Base-by-base conservation (phyloP, 177 flowering plant species). In the Vitis hybrid region DNA sequence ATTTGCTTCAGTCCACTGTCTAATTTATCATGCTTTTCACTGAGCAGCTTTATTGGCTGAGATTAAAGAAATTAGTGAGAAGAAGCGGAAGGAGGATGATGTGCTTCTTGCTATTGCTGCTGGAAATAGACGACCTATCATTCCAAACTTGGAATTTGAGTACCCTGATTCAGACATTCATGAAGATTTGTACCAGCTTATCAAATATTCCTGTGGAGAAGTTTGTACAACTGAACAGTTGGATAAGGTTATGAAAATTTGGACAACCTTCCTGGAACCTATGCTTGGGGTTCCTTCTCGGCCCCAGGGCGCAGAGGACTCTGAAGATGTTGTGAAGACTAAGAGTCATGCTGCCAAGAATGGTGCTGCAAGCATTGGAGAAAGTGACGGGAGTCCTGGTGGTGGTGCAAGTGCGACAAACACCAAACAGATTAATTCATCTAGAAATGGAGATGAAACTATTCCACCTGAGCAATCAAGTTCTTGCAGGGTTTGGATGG, bases 1-100 rank as follows among this genome's bases (percentile, higher is more conserved):
- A 0, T 39, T 30, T 32, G 4, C 8, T 17, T 26, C 15, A 13
- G 48, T 54, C 8, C 6, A 18, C 15, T 75, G 64, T 21, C 61
- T 66, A 15, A 4, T 39, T 67, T 64, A 56, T n/a, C 50, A 34
- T 69, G 48, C 30, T 58, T 50, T 69, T 57, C 18, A 26, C 55
- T 69, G 54, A 69, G 30, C 96, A 95, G 99, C 92, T 71, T 74
- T 95, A 26, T 73, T 91, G 83, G 82, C 92, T 45, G 99, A 95
- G 81, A 88, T 95, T 48, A 93, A 87, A 83, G 99, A 95, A 70
- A 91, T 88, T 64, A 90, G 85, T 68, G 97, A 95, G 81, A 85
- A 83, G 75, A 87, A 88, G 79, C 85, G 74, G 66, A 91, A 80
- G 67, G 97, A 91, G 79, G 92, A 90, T 73, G 97, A 90, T 73